Conservation (phyloP, 208 protist species). For the Acanthamoeba royreba region DNA sequence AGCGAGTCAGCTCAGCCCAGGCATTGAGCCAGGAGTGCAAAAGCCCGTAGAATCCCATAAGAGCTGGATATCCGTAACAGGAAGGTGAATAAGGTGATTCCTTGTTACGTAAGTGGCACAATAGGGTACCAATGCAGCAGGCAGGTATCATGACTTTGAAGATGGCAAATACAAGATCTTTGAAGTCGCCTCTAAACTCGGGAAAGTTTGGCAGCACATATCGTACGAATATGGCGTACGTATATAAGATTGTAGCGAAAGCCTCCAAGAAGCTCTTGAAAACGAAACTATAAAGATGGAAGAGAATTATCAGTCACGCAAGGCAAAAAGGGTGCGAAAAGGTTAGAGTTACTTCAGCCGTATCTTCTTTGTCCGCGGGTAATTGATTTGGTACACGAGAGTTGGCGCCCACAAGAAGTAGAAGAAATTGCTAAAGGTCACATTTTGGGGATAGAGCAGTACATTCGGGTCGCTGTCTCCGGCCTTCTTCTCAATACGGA, state of each 20-base stretch:
- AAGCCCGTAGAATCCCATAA: slow-evolving; percentile 43
- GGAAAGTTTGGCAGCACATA: not conserved
- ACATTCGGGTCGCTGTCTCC: slow-evolving; percentile 30
- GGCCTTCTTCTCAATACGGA: slow-evolving; percentile 30
- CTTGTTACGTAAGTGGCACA: not conserved
- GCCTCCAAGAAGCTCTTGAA: slow-evolving; percentile 26
- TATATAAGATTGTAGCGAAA: not conserved
- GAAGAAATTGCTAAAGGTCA: slow-evolving; percentile 30
- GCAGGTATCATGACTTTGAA: slow-evolving; percentile 43
- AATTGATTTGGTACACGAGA: slow-evolving; percentile 27
- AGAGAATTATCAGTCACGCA: not conserved
- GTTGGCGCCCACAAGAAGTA: slow-evolving; percentile 47
- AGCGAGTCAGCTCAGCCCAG: slow-evolving; percentile 26
- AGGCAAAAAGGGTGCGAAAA: not conserved
- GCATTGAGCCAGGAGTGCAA: slow-evolving; percentile 35
- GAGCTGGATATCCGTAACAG: not conserved
- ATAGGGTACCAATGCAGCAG: not conserved
- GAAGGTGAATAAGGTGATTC: not conserved
- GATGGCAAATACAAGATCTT: slow-evolving; percentile 11
- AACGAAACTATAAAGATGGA: not conserved
- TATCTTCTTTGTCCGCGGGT: slow-evolving; percentile 37
- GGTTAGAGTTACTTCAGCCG: not conserved
- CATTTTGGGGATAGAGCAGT: slow-evolving; percentile 22
- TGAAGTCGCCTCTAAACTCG: slow-evolving; percentile 10
- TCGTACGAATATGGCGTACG: slow-evolving; percentile 39